phyloP scores from a whole-genome alignment of 805 yeast species.

The Maudiozyma barnettii region DNA sequence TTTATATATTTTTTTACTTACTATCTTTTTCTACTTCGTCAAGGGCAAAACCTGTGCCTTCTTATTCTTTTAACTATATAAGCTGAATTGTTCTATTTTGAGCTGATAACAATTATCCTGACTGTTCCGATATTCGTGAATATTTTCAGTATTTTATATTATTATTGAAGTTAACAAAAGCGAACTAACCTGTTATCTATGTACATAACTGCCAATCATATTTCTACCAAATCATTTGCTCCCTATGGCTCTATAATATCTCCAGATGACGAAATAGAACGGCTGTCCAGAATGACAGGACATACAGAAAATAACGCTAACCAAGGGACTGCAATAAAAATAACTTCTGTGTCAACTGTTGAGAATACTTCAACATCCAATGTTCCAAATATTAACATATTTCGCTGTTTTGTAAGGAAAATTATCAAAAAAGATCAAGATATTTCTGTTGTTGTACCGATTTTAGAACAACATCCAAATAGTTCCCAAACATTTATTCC shows the following conservation, averaged over 20 bases:
- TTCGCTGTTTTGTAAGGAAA: conserved; percentile 70
- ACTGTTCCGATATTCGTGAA: no score
- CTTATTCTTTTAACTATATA: no score
- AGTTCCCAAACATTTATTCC: conserved; percentile 46
- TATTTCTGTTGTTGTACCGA: conserved; percentile 35
- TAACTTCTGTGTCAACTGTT: conserved; percentile 63
- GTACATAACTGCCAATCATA: neutral
- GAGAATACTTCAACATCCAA: conserved; percentile 38
- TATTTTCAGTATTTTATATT: no score
- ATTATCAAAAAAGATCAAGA: conserved; percentile 35
- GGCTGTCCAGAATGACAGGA: conserved; percentile 1
- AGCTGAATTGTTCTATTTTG: no score
- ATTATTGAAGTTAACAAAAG: no score
- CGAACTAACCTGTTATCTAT: neutral
- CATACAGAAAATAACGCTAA: conserved; percentile 50
- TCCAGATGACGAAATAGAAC: conserved; percentile 56
- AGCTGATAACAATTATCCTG: no score
- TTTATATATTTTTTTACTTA: no score
- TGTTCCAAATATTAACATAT: conserved; percentile 72
- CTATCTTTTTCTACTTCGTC: no score
- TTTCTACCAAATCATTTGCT: conserved; percentile 34
- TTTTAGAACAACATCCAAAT: conserved; percentile 75
- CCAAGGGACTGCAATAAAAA: conserved; percentile 86
- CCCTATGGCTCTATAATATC: conserved; percentile 71
- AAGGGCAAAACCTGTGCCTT: no score